Base-by-base conservation (phyloP, 2,329 filamentous ascomycete species). In the Bipolaris victoriae region DNA sequence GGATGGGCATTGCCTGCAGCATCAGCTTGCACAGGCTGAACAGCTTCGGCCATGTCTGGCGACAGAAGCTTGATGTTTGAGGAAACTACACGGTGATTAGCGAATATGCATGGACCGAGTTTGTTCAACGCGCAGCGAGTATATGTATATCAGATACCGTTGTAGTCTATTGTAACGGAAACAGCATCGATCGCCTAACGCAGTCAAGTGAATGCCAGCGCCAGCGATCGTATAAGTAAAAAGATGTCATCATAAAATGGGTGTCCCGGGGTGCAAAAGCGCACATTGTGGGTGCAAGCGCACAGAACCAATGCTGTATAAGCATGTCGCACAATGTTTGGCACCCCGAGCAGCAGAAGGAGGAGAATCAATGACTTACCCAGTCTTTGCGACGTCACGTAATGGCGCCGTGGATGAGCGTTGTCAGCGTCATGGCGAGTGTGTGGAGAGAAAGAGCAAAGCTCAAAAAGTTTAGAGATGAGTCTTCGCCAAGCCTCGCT, bases 111-210 rank as follows among this genome's bases (percentile, higher is more conserved):
- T 24, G 16, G 10, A 24, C 31, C 18, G 18, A 55, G n/a, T 36
- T 44, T 36, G 18, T 11, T 46, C 39, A 36, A 45, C 31, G n/a
- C 54, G 54, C 33, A 40, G 29, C 24, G 20, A 53, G 45, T 44
- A 44, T 43, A 33, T 26, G 22, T 40, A 58, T 7, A 64, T 75
- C 73, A 76, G 73, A 76, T 74, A 75, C 72, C 71, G 73, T 76
- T 74, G 73, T 75, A 76, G 73, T 76, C 72, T 75, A 69, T 68
- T 64, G 63, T 67, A 65, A 65, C 64, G 67, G 61, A 59, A 63
- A 64, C 70, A 74, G 63, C 71, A 76, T 70, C 63, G 70, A 68
- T 52, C 58, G 55, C 62, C 55, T 59, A 56, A 61, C 57, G 60
- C 65, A 69, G 62, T 54, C 71, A 74, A 73, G 55, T 72, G 70